Evolutionary conservation across 2,329 filamentous ascomycete species (phyloP).

Genomic region (Colletotrichum ledebouriae): DNA sequence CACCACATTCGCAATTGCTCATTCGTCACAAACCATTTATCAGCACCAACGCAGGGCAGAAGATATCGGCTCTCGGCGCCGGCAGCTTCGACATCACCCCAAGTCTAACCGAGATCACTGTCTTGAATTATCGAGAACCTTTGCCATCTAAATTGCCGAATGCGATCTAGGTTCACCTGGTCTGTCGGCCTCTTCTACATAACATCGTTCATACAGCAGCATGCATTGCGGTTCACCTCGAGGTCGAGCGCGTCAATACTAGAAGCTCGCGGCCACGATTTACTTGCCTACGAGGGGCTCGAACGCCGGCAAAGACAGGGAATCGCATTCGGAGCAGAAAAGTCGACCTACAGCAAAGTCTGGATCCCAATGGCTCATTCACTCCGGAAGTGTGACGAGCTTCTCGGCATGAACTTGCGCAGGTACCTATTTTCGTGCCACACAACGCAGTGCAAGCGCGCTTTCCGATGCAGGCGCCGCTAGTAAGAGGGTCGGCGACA

Average conservation of each 20-base stretch:
- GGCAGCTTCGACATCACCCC: too few species aligned
- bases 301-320: neutral
- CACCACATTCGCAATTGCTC: too few species aligned
- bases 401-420: slow-evolving; percentile 17
- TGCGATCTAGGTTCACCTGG: neutral
- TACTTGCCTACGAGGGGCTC: neutral
- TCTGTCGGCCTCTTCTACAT: neutral
- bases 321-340: slow-evolving; percentile 6
- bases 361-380: neutral
- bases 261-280: neutral
- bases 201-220: neutral
- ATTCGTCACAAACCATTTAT: too few species aligned
- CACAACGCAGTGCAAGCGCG: slow-evolving; percentile 21
- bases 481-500: neutral
- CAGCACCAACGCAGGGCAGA: too few species aligned
- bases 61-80: too few species aligned
- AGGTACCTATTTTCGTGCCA: slow-evolving; percentile 18
- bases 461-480: neutral
- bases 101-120: too few species aligned
- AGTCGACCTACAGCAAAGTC: neutral
- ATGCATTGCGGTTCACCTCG: slow-evolving; percentile 5
- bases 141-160: neutral
- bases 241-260: neutral
- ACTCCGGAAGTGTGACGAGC: neutral
- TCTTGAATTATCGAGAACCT: too few species aligned